Base-by-base conservation (phyloP, 129 eudicot genomes). In the Centella asiatica region DNA sequence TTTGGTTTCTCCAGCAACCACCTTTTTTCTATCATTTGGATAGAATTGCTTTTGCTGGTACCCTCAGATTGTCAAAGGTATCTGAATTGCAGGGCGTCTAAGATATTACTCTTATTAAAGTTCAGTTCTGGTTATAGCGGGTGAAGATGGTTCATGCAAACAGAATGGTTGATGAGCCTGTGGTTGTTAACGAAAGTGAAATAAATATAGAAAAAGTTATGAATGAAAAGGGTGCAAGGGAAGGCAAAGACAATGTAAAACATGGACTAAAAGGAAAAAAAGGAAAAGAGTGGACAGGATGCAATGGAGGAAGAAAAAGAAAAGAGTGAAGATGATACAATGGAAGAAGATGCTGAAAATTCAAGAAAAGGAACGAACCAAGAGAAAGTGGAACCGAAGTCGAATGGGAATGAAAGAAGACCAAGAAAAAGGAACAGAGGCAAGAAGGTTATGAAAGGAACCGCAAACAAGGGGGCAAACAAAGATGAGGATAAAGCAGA, bases 61-160 rank as follows among this genome's bases (percentile, higher is more conserved):
- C 24, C 9, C 51, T 46, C 23, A 6, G 51, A 46, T 46, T 18
- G 23, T 5, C 51, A 17, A 46, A 46, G 51, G 10, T 46, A 46
- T 46, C 24, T 19, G 23, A 46, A 24, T 46, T 18, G 13, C 15
- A 42, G 13, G 17, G n/a, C 15, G n/a, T 19, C 25, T 46, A 6
- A 17, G 51, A 18, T 46, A 19, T n/a, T 66, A 32, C 31, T 33
- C 59, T 48, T 55, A 36, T 14, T 37, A 19, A 27, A 54, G 3
- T 51, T 53, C 58, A 32, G 33, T 57, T 61, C 63, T 64, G 59
- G 45, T 15, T 64, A 28, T 64, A 62, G 39, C 57, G 69, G 46
- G 40, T 60, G 48, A 67, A 28, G 51, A 85, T 81, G 94, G 83
- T 36, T 56, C 59, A 48, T 62, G 67, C 69, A 44, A 70, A 58